phyloP scores from a whole-genome alignment of 345 rosid species.

The Rhizophora mangle region DNA sequence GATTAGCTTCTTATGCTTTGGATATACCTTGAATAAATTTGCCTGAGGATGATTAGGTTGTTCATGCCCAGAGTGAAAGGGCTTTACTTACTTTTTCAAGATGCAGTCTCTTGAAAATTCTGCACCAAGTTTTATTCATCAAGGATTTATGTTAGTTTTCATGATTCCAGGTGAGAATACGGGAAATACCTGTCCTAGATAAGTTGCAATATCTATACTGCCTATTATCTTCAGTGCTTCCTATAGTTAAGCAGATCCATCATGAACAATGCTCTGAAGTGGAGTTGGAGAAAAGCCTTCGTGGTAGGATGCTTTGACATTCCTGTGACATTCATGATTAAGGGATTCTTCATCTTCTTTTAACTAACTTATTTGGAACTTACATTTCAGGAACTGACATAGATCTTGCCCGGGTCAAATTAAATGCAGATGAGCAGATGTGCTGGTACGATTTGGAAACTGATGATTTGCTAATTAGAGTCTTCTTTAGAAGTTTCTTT shows the following conservation, averaged over 20 bases:
- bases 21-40: not conserved
- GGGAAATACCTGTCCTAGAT: slow-evolving; percentile 75
- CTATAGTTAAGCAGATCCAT: slow-evolving; percentile 85
- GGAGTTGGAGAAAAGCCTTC: slow-evolving; percentile 76
- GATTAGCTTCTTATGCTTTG: slow-evolving; percentile 1
- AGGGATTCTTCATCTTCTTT: not conserved
- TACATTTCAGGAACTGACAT: slow-evolving; percentile 63
- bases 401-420: slow-evolving; percentile 70
- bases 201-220: slow-evolving; percentile 76
- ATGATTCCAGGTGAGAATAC: slow-evolving; percentile 62
- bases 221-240: slow-evolving; percentile 82
- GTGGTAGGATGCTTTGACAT: slow-evolving; percentile 47
- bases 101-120: too few species aligned
- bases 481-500: not conserved
- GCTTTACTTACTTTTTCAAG: too few species aligned
- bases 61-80: too few species aligned
- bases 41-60: too few species aligned
- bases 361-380: slow-evolving; percentile 7
- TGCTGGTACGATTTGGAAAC: slow-evolving; percentile 65
- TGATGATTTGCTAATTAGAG: slow-evolving; percentile 5
- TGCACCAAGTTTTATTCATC: not conserved
- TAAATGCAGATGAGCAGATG: slow-evolving; percentile 98
- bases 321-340: slow-evolving; percentile 1
- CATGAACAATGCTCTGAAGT: slow-evolving; percentile 76
- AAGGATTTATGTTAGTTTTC: slow-evolving; percentile 15